Percentiles rank a stretch among this genome's conserved stretches.
phyloP scores from a whole-genome alignment of 2,329 filamentous ascomycete genomes.

The Xylariales sp. region DNA sequence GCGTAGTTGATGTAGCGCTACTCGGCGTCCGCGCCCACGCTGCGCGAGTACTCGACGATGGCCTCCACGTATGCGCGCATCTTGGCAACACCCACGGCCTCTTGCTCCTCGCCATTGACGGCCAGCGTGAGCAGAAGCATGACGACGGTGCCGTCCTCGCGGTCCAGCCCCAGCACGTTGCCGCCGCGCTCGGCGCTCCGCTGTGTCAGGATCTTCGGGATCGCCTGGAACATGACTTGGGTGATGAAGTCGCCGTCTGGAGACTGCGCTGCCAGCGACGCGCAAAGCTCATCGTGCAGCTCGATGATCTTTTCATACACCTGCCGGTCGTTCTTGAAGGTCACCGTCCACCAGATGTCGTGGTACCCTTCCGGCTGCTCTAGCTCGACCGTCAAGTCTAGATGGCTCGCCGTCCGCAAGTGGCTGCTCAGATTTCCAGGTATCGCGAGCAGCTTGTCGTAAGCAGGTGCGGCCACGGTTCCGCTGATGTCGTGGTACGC shows the following conservation, averaged over 20 bases:
- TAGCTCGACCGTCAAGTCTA: conserved; percentile 10
- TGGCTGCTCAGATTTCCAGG: conserved; percentile 7
- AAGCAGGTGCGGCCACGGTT: conserved; percentile 8
- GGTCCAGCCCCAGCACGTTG: conserved; percentile 34
- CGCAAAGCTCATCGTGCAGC: too few relatives aligned
- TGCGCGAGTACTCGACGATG: too few relatives aligned
- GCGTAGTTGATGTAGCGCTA: too few relatives aligned
- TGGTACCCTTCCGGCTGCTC: conserved; percentile 9
- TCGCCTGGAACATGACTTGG: conserved; percentile 28
- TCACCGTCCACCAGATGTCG: conserved; percentile 11
- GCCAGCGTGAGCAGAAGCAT: conserved; percentile 24
- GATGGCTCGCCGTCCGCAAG: conserved; percentile 10
- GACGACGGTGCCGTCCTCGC: conserved; percentile 23
- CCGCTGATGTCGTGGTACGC: conserved; percentile 11
- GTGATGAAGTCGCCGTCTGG: conserved; percentile 25
- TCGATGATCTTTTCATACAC: conserved; percentile 24
- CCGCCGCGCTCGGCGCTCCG: conserved; percentile 29
- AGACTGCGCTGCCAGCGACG: conserved; percentile 33
- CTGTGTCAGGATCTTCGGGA: conserved; percentile 30
- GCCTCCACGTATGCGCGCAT: too few relatives aligned
- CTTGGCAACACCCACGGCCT: too few relatives aligned
- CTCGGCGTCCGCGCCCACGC: too few relatives aligned
- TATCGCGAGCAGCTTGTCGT: conserved; percentile 11
- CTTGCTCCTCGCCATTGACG: conserved; percentile 22
- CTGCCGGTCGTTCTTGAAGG: conserved; percentile 14